Conservation (phyloP, 768 basidiomycete genomes). For the Podaxis pistillaris region DNA sequence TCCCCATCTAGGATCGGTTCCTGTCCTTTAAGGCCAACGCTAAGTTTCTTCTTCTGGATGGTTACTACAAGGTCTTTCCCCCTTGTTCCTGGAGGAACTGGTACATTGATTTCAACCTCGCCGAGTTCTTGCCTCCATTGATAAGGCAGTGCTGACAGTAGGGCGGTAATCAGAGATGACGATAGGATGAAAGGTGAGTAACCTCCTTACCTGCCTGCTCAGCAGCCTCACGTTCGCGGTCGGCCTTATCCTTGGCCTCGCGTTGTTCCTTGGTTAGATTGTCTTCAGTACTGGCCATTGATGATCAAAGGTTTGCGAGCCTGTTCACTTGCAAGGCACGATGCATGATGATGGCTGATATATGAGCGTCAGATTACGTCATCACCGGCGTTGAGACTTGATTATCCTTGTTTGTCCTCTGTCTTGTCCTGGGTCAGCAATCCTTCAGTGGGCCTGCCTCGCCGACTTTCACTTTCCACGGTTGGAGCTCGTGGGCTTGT, state of each 20-base stretch:
- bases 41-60: slow-evolving; percentile 81
- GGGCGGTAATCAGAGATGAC: slow-evolving; percentile 20
- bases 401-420: slow-evolving; percentile 22
- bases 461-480: slow-evolving; percentile 17
- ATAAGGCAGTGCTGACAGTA: slow-evolving; percentile 76
- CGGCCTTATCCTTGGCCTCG: slow-evolving; percentile 65
- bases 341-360: background rate
- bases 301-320: slow-evolving; percentile 12
- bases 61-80: slow-evolving; percentile 70
- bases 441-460: slow-evolving; percentile 1
- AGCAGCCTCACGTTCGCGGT: slow-evolving; percentile 62
- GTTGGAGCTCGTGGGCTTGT: slow-evolving; percentile 1
- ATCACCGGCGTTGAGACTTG: slow-evolving; percentile 9
- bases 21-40: slow-evolving; percentile 80
- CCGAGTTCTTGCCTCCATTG: slow-evolving; percentile 87
- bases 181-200: slow-evolving; percentile 14
- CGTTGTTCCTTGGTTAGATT: slow-evolving; percentile 77
- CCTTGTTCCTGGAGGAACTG: slow-evolving; percentile 86
- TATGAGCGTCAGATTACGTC: slow-evolving; percentile 10
- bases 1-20: slow-evolving; percentile 88
- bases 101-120: slow-evolving; percentile 80
- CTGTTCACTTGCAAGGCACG: background rate
- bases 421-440: slow-evolving; percentile 12
- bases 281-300: slow-evolving; percentile 33
- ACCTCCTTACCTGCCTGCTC: slow-evolving; percentile 80